phyloP scores from a whole-genome alignment of 208 protist species.

The Leishmania guyanensis region DNA sequence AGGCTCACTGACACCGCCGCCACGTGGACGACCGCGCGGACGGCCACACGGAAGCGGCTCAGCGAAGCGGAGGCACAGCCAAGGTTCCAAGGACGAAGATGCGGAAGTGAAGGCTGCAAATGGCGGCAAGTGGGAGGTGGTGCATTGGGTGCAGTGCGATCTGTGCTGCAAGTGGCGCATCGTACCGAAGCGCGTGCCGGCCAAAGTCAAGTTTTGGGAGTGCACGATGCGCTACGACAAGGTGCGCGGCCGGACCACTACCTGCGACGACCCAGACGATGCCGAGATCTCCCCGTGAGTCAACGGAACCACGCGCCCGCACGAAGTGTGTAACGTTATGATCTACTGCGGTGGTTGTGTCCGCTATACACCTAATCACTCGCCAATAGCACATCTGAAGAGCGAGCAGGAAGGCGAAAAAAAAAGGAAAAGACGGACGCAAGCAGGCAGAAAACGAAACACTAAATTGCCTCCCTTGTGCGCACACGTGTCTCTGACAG shows the following conservation, averaged over 20 bases:
- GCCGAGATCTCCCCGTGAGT: conserved; percentile 36
- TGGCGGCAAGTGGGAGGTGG: conserved; percentile 35
- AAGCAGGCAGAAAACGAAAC: background rate
- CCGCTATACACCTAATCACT: background rate
- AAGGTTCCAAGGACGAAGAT: background rate
- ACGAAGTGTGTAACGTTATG: background rate
- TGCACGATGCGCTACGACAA: conserved; percentile 70
- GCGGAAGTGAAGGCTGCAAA: background rate
- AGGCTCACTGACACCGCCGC: background rate
- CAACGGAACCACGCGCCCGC: background rate
- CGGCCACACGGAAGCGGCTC: background rate
- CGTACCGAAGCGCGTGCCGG: conserved; percentile 48
- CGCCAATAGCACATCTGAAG: background rate
- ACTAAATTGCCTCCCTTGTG: background rate
- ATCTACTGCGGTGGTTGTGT: background rate
- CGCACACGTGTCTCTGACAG: background rate
- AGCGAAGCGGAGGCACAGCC: background rate
- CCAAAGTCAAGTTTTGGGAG: conserved; percentile 49
- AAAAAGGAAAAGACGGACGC: background rate
- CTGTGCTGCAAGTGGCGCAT: conserved; percentile 84
- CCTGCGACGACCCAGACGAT: conserved; percentile 75
- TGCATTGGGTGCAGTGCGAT: conserved; percentile 88
- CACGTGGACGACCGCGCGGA: background rate
- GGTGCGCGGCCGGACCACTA: conserved; percentile 31
- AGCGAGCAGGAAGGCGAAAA: background rate